Percentiles rank a stretch among this genome's conserved stretches.
Conservation (phyloP, 2,329 filamentous ascomycete species). For the Alternaria hordeiaustralica region DNA sequence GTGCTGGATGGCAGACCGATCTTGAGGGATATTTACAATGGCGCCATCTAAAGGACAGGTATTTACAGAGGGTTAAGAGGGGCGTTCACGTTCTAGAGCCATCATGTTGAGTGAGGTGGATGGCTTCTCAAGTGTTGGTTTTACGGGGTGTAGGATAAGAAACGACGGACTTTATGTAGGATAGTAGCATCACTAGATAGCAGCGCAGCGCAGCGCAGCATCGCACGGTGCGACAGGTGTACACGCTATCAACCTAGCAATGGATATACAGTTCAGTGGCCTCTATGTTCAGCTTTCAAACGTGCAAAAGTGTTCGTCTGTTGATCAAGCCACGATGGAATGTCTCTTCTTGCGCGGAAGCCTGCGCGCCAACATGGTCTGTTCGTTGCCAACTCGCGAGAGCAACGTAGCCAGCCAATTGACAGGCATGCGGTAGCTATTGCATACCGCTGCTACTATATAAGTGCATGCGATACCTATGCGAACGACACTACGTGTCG, state of each 20-base stretch:
- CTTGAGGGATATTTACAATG: conserved; percentile 79
- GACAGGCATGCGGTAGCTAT: too few relatives aligned
- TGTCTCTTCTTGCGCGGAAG: too few relatives aligned
- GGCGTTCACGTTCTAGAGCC: not conserved
- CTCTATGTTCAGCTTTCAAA: too few relatives aligned
- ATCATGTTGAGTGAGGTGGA: not conserved
- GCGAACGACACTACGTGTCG: too few relatives aligned
- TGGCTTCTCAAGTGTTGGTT: not conserved
- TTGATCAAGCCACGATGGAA: too few relatives aligned
- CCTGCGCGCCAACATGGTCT: too few relatives aligned
- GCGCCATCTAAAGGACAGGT: conserved; percentile 14
- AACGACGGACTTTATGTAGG: not conserved
- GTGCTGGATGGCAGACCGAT: conserved; percentile 72
- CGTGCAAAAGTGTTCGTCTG: too few relatives aligned
- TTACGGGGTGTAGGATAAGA: not conserved
- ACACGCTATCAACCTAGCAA: not conserved
- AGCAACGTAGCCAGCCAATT: not conserved
- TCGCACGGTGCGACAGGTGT: not conserved
- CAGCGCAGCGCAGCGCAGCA: not conserved
- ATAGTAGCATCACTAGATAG: not conserved
- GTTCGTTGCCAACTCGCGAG: too few relatives aligned
- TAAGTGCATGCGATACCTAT: too few relatives aligned
- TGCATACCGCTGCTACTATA: too few relatives aligned
- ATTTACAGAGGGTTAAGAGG: not conserved
- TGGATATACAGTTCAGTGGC: too few relatives aligned